phyloP scores from a whole-genome alignment of 192 early-diverging fungal species.

The Rhizophagus prolifer region DNA sequence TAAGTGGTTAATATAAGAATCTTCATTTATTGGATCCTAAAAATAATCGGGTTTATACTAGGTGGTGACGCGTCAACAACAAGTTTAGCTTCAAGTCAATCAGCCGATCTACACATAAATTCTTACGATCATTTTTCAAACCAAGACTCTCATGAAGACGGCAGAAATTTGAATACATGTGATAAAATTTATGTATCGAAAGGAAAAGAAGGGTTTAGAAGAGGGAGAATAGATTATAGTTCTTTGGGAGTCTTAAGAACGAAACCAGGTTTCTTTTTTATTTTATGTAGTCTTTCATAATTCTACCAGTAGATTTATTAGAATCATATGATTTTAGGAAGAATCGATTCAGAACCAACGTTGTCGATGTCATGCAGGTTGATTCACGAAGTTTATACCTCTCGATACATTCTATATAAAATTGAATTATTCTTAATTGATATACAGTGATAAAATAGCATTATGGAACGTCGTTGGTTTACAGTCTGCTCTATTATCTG shows the following conservation, averaged over 20 bases:
- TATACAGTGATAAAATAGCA: conserved; percentile 84
- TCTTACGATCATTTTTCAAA: neutral
- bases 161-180: neutral
- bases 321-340: conserved; percentile 36
- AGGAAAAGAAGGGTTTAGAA: conserved; percentile 35
- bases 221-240: conserved; percentile 64
- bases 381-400: neutral
- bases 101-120: neutral
- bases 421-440: conserved; percentile 7
- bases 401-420: neutral
- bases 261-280: conserved; percentile 59
- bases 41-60: conserved; percentile 21
- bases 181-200: neutral
- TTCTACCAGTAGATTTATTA: neutral
- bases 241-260: conserved; percentile 66
- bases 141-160: neutral
- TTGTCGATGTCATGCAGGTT: conserved; percentile 75
- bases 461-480: conserved; percentile 84
- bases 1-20: conserved; percentile 35
- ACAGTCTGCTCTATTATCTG: conserved; percentile 65
- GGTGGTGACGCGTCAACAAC: conserved; percentile 81
- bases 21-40: neutral
- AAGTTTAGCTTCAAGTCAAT: conserved; percentile 39
- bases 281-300: neutral
- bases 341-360: conserved; percentile 71